phyloP scores from a whole-genome alignment of 768 basidiomycete species.

The Mycena amicta region DNA sequence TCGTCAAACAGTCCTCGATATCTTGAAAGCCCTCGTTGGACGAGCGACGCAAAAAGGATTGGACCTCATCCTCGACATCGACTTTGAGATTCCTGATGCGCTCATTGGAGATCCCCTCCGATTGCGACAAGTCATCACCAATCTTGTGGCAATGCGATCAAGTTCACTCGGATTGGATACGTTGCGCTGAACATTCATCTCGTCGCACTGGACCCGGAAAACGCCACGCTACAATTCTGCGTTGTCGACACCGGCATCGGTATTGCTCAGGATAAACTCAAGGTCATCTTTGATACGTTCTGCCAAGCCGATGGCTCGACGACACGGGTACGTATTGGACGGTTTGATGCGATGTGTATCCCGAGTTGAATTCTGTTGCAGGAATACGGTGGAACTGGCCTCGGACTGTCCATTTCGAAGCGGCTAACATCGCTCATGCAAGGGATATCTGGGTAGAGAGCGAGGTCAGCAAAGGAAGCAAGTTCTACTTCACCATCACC shows the following conservation, averaged over 20 bases:
- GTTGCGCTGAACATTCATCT: conserved; percentile 88
- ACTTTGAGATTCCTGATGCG: conserved; percentile 94
- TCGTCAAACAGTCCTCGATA: conserved; percentile 95
- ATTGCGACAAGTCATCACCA: conserved; percentile 93
- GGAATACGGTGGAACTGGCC: conserved; percentile 97
- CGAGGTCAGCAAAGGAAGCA: conserved; percentile 88
- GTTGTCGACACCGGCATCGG: conserved; percentile 98
- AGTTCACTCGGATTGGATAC: conserved; percentile 91
- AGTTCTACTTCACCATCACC: conserved; percentile 96
- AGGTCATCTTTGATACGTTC: conserved; percentile 98
- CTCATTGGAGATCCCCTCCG: conserved; percentile 96
- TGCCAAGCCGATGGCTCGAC: conserved; percentile 99
- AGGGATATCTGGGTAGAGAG: conserved; percentile 99
- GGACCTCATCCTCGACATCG: conserved; percentile 95
- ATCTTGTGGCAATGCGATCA: conserved; percentile 96
- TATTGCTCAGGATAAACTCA: conserved; percentile 97
- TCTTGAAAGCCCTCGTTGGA: conserved; percentile 96
- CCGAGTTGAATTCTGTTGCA: conserved; percentile 31
- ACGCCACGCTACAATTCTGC: conserved; percentile 93
- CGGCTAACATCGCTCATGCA: conserved; percentile 96
- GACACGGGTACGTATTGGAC: conserved; percentile 65
- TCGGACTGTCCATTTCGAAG: conserved; percentile 97
- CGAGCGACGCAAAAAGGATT: conserved; percentile 96
- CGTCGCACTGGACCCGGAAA: conserved; percentile 76
- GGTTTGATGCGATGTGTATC: neutral